phyloP scores from a whole-genome alignment of 768 basidiomycete genomes.

The Agrocybe praecox region DNA sequence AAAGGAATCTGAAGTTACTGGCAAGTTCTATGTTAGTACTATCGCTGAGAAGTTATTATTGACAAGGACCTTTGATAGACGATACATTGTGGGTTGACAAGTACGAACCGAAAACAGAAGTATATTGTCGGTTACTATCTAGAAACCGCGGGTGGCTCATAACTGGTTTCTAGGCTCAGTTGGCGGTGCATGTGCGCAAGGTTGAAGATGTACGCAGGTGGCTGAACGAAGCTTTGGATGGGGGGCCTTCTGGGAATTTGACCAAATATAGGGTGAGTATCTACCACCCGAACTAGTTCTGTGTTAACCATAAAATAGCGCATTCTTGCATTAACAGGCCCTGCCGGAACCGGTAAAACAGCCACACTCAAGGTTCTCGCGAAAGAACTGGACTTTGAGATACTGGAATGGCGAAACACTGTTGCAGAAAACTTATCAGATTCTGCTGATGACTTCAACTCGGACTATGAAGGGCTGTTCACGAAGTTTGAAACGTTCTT shows the following conservation, averaged over 20 bases:
- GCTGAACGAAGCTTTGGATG: conserved; percentile 73
- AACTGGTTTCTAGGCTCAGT: conserved; percentile 50
- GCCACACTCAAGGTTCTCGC: conserved; percentile 79
- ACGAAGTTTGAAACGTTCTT: conserved; percentile 80
- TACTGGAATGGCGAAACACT: conserved; percentile 85
- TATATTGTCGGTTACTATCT: conserved; percentile 20
- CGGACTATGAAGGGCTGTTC: conserved; percentile 49
- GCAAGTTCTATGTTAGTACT: background rate
- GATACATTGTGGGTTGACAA: conserved; percentile 52
- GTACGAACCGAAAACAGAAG: conserved; percentile 63
- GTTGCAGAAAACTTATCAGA: conserved; percentile 49
- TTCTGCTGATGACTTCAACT: conserved; percentile 7
- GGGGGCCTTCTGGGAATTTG: conserved; percentile 62
- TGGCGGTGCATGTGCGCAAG: conserved; percentile 81
- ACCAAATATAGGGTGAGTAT: conserved; percentile 72
- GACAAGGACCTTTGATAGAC: conserved; percentile 1
- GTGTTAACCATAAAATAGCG: conserved; percentile 47
- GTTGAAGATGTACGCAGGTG: conserved; percentile 78
- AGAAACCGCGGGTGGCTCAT: background rate
- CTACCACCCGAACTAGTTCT: background rate
- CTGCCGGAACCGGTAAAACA: conserved; percentile 91
- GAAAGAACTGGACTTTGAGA: conserved; percentile 72
- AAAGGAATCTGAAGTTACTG: conserved; percentile 6
- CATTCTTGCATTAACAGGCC: conserved; percentile 84
- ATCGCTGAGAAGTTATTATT: background rate